phyloP scores from a whole-genome alignment of 192 early-diverging fungal species.

The Spinellus fusiger region DNA sequence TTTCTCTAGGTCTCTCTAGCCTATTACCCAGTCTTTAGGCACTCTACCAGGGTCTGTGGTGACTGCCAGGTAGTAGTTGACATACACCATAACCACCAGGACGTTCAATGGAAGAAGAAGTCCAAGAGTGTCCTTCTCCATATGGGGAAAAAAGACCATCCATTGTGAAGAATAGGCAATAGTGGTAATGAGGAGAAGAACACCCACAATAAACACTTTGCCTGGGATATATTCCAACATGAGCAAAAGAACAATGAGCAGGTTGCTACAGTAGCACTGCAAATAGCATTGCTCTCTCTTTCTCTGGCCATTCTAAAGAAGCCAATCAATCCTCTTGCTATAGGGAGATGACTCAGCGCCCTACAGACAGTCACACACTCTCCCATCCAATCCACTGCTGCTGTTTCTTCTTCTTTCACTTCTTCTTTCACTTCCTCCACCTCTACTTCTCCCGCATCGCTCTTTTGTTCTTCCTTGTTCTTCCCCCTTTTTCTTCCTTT shows the following conservation, averaged over 20 bases:
- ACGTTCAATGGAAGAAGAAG: slow-evolving; percentile 72
- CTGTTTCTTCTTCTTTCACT: background rate
- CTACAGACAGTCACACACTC: too few relatives aligned
- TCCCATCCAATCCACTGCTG: too few relatives aligned
- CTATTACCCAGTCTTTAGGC: slow-evolving; percentile 47
- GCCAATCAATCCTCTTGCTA: too few relatives aligned
- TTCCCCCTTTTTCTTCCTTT: background rate
- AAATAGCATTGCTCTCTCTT: background rate
- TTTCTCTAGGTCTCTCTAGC: background rate
- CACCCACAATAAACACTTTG: slow-evolving; percentile 27
- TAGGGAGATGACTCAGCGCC: too few relatives aligned
- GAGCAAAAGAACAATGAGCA: background rate
- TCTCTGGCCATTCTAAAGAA: too few relatives aligned
- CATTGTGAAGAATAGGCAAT: slow-evolving; percentile 35
- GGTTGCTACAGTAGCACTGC: background rate
- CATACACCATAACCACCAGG: slow-evolving; percentile 65
- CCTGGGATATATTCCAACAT: slow-evolving; percentile 27
- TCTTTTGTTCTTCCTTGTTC: slow-evolving; percentile 1
- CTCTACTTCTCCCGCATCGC: background rate
- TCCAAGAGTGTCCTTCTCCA: slow-evolving; percentile 1
- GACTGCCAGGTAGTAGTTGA: slow-evolving; percentile 85
- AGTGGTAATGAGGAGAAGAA: slow-evolving; percentile 14
- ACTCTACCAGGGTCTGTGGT: slow-evolving; percentile 74
- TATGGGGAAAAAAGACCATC: slow-evolving; percentile 22
- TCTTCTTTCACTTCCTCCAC: background rate